These are phyloP conservation scores for Nakaseomyces glabratus DNA, from an alignment of 1,139 yeast genomes.

Conservation along the genomic window DNA sequence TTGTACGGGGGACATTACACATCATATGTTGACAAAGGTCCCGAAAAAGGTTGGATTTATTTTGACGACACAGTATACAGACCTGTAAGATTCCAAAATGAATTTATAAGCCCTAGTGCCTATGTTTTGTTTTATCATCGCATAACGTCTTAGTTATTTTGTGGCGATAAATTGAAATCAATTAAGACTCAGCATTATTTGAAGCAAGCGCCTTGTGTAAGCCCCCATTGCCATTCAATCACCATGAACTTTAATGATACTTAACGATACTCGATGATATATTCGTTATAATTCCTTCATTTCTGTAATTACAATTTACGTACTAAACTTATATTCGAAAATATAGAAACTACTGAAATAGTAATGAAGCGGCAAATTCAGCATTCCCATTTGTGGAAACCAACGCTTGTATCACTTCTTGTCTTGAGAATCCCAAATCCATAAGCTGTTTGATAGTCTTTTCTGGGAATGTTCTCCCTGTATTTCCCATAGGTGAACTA, in stretches of 20 bases:
- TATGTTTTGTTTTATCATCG: slow-evolving; percentile 61
- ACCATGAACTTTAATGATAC: too few species aligned
- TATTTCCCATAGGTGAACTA: slow-evolving; percentile 14
- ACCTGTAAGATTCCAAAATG: slow-evolving; percentile 22
- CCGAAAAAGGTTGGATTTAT: slow-evolving; percentile 34
- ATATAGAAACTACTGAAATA: slow-evolving; percentile 35
- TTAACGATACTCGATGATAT: too few species aligned
- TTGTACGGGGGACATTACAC: slow-evolving; percentile 91
- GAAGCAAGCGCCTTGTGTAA: too few species aligned
- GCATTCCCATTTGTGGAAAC: slow-evolving; percentile 63
- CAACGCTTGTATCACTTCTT: slow-evolving; percentile 59
- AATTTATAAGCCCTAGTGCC: slow-evolving; percentile 43
- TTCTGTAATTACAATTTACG: too few species aligned
- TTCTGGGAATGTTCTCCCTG: slow-evolving; percentile 32
- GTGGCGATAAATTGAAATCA: too few species aligned
- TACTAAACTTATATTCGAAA: too few species aligned
- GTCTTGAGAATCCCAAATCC: slow-evolving; percentile 60
- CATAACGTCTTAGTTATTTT: slow-evolving; percentile 11
- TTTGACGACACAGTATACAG: slow-evolving; percentile 30
- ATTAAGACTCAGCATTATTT: too few species aligned
- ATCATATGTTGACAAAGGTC: slow-evolving; percentile 61
- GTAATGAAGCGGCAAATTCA: slow-evolving; percentile 74
- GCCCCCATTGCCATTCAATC: too few species aligned
- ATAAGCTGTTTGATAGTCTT: slow-evolving; percentile 46
- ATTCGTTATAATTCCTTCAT: too few species aligned